Conservation (phyloP, 2,329 filamentous ascomycete genomes). For the Didymosphaeria variabile region DNA sequence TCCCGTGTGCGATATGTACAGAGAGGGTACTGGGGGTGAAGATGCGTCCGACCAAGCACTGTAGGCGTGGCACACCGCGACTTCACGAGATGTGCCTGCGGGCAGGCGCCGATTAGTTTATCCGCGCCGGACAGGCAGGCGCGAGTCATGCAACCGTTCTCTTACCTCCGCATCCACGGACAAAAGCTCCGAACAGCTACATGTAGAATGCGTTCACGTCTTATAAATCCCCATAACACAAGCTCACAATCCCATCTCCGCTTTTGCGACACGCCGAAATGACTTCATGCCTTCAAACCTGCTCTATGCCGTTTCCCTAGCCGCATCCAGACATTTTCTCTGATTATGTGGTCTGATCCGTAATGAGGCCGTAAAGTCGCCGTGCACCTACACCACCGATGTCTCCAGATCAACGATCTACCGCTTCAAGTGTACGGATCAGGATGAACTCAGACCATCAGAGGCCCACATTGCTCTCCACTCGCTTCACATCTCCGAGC, state of each 20-base stretch:
- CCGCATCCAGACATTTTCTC: not conserved
- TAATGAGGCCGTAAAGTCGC: not conserved
- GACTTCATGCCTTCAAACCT: not conserved
- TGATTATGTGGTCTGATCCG: not conserved
- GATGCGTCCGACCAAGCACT: not conserved
- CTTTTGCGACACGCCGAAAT: not conserved
- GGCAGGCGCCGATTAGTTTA: not conserved
- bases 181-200: not conserved
- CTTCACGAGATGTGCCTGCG: slow-evolving; percentile 5
- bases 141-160: not conserved
- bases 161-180: not conserved
- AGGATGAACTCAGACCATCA: not conserved
- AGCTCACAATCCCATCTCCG: not conserved
- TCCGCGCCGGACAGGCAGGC: not conserved
- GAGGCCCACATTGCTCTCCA: not conserved
- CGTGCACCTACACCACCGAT: not conserved
- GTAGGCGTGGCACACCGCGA: slow-evolving; percentile 10
- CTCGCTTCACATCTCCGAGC: not conserved
- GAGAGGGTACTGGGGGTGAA: not conserved
- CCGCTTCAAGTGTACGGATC: not conserved
- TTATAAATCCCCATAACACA: not conserved
- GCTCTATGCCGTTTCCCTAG: not conserved
- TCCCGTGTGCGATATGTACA: not conserved
- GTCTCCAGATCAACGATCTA: not conserved
- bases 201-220: not conserved